A percentile compares a stretch with the other conserved stretches of the same genome.
These are phyloP conservation scores for Aegilops umbellulata DNA, from an alignment of 176 grass and related monocot species.

Conservation along the genomic window DNA sequence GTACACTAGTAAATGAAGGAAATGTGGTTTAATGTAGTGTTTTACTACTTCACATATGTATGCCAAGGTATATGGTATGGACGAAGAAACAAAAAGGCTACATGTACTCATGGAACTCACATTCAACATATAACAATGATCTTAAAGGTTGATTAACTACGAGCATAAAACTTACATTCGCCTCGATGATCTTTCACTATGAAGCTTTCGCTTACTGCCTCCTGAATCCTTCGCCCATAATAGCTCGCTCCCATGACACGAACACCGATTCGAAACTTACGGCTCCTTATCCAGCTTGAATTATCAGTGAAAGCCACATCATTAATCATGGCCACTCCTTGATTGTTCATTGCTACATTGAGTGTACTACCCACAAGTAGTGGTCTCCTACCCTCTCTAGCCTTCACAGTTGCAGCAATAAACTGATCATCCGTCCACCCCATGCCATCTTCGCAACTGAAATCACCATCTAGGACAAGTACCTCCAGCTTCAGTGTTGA, in stretches of 20 bases:
- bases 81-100: not conserved
- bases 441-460: slow-evolving; percentile 23
- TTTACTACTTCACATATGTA: not conserved
- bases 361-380: slow-evolving; percentile 39
- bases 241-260: not conserved
- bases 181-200: slow-evolving; percentile 71
- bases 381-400: slow-evolving; percentile 52
- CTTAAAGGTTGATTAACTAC: not conserved
- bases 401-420: slow-evolving; percentile 25
- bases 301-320: slow-evolving; percentile 70
- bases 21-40: not conserved
- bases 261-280: slow-evolving; percentile 57
- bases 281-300: slow-evolving; percentile 63
- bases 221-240: slow-evolving; percentile 33
- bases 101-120: not conserved
- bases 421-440: slow-evolving; percentile 56
- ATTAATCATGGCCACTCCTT: slow-evolving; percentile 34
- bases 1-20: slow-evolving; percentile 28
- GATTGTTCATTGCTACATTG: slow-evolving; percentile 14
- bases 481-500: slow-evolving; percentile 45
- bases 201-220: slow-evolving; percentile 60
- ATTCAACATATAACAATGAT: not conserved
- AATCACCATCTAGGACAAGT: slow-evolving; percentile 67
- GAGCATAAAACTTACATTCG: slow-evolving; percentile 43
- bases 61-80: not conserved